Conservation (phyloP, 192 early-diverging fungal genomes). For the Piromyces sp. region DNA sequence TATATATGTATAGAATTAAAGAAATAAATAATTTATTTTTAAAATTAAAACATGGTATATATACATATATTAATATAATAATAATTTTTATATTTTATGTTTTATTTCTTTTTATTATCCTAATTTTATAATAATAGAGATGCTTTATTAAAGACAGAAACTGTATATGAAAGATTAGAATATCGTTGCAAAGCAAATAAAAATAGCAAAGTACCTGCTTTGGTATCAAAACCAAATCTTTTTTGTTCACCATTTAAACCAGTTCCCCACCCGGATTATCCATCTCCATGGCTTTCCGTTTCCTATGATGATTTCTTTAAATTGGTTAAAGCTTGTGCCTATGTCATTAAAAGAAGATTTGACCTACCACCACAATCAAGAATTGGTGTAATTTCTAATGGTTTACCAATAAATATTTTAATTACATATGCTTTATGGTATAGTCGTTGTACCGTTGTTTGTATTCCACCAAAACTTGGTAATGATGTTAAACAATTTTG, state of each 20-base stretch:
- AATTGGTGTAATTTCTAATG: background rate
- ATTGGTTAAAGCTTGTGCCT: background rate
- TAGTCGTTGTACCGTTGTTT: background rate
- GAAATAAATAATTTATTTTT: no score
- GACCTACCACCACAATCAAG: background rate
- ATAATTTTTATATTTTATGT: no score
- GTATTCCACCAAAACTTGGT: background rate
- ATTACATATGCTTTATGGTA: background rate
- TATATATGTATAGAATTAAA: no score
- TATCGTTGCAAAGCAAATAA: background rate
- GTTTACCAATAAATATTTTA: background rate
- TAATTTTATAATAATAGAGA: no score
- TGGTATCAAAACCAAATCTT: background rate
- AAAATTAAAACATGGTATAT: no score
- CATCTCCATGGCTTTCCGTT: background rate
- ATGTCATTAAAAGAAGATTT: background rate
- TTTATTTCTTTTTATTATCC: no score
- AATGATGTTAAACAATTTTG: background rate
- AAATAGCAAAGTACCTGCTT: background rate
- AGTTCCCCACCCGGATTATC: background rate
- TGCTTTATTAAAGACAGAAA: background rate
- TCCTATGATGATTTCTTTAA: background rate
- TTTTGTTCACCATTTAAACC: background rate
- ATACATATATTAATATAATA: no score
- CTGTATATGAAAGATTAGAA: background rate